Evolutionary conservation across 345 rosid genomes (phyloP).

Genomic region (Citrus reticulata): DNA sequence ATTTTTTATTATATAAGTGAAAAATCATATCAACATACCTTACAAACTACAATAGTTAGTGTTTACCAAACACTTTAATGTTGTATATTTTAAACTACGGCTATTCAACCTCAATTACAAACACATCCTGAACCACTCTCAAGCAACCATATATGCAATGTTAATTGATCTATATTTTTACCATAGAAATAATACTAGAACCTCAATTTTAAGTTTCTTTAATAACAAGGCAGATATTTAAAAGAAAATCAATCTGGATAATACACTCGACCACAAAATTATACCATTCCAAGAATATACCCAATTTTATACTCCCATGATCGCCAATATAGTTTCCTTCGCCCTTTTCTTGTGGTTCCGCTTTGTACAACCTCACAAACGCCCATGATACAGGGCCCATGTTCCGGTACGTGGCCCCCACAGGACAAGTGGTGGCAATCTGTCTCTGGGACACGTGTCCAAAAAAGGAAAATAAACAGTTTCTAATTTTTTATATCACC

Average conservation of each 20-base stretch:
- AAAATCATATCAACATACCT: no score
- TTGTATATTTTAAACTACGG: no score
- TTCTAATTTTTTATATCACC: not conserved
- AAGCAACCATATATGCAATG: no score
- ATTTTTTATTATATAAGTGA: no score
- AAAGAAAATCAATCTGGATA: no score
- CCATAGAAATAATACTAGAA: no score
- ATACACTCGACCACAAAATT: no score
- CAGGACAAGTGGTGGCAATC: not conserved
- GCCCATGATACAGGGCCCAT: not conserved
- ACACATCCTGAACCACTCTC: no score
- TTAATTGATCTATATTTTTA: no score
- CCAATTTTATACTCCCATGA: not conserved
- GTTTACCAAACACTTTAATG: accelerated
- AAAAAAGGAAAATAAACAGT: not conserved
- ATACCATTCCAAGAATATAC: not conserved
- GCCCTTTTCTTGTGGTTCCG: not conserved
- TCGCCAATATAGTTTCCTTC: not conserved
- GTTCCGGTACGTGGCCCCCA: not conserved
- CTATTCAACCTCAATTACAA: no score
- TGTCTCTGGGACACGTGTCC: slow-evolving; percentile 1
- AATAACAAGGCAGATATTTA: not conserved
- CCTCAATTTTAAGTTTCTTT: no score
- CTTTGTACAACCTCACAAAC: not conserved
- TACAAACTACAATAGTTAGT: accelerated